Evolutionary conservation across 75 land plant genomes (phyloP).

Genomic region (Sequoia sempervirens): DNA sequence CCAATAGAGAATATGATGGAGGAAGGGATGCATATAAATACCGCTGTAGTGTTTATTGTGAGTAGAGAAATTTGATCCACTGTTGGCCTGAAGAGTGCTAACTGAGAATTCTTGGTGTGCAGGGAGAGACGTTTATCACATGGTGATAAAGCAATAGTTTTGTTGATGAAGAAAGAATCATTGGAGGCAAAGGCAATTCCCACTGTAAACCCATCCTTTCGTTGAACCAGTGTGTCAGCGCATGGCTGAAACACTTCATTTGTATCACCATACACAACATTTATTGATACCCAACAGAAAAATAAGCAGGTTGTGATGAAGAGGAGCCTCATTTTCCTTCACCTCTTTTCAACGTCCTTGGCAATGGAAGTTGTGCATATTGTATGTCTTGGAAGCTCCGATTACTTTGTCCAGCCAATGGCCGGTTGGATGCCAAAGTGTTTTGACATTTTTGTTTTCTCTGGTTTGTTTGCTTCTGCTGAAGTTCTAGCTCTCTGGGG

Average conservation of each 20-base stretch:
- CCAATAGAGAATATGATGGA: background rate
- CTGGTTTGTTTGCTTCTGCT: too few species aligned
- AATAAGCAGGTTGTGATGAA: background rate
- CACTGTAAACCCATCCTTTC: constrained; percentile 65
- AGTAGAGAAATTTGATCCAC: background rate
- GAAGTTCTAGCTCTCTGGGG: too few species aligned
- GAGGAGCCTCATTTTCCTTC: background rate
- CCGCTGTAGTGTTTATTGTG: background rate
- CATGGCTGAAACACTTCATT: constrained; percentile 56
- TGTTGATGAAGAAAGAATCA: constrained; percentile 36
- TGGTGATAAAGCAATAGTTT: constrained; percentile 42
- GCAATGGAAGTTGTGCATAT: background rate
- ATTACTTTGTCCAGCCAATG: background rate
- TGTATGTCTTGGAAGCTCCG: background rate
- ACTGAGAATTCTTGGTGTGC: background rate
- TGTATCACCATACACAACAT: constrained; percentile 13
- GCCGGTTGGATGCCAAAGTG: too few species aligned
- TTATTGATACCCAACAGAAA: background rate
- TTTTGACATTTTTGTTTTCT: too few species aligned
- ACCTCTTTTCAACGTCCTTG: background rate
- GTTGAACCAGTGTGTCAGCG: constrained; percentile 45
- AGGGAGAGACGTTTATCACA: constrained; percentile 14
- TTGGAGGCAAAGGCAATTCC: constrained; percentile 54
- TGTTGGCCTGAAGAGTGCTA: background rate
- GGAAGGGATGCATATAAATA: background rate